Conservation (phyloP, 2,329 filamentous ascomycete species). For the Trichoderma breve region DNA sequence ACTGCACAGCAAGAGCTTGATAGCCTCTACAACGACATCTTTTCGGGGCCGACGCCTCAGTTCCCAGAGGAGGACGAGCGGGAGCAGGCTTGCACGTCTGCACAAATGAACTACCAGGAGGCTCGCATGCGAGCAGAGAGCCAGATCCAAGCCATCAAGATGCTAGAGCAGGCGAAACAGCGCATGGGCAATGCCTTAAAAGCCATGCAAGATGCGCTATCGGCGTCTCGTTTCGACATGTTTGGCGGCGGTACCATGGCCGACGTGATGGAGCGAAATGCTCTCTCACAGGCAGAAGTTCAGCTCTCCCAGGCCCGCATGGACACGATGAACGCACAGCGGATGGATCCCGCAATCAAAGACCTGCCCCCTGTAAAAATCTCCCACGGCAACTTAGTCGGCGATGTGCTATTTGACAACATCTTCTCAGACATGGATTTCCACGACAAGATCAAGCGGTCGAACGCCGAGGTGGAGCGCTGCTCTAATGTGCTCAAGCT, state of each 20-base stretch:
- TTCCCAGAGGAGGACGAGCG: neutral
- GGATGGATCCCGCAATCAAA: neutral
- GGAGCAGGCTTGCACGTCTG: neutral
- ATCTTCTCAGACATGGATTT: neutral
- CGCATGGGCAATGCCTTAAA: neutral
- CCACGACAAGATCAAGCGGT: neutral
- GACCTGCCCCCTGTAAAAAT: neutral
- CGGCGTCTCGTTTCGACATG: neutral
- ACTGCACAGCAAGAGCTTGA: neutral
- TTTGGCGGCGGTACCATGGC: neutral
- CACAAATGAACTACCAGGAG: neutral
- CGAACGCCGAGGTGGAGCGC: neutral
- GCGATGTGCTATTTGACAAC: neutral
- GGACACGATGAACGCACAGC: neutral
- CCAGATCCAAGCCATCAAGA: neutral
- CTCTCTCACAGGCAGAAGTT: neutral
- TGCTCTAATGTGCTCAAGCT: neutral
- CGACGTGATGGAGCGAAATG: neutral
- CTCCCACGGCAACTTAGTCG: neutral
- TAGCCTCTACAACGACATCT: neutral
- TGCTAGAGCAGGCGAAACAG: neutral
- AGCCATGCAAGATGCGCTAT: neutral
- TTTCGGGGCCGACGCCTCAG: neutral
- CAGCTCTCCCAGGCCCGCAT: neutral
- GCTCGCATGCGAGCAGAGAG: neutral